Conservation (phyloP, 108 stramenopile genomes). For the Asterionellopsis glacialis region DNA sequence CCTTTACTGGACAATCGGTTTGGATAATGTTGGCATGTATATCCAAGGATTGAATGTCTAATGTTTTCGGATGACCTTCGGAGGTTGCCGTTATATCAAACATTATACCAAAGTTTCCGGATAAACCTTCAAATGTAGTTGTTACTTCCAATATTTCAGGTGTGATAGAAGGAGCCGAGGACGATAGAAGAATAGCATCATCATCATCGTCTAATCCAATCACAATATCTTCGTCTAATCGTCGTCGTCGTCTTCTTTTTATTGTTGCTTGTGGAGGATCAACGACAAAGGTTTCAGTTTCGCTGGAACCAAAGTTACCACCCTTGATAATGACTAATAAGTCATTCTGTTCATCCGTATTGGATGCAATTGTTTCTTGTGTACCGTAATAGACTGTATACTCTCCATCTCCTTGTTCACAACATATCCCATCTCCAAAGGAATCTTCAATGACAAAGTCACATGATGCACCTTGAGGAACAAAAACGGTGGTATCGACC, state of each 20-base stretch:
- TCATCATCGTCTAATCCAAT: too few species aligned
- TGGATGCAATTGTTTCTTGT: neutral
- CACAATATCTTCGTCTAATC: too few species aligned
- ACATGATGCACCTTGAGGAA: neutral
- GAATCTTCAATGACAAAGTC: slow-evolving; percentile 11
- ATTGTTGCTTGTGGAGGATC: too few species aligned
- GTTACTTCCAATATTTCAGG: too few species aligned
- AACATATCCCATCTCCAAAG: slow-evolving; percentile 36
- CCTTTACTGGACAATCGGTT: neutral
- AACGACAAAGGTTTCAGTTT: slow-evolving; percentile 6
- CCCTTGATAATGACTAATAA: slow-evolving; percentile 12
- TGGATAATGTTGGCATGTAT: neutral
- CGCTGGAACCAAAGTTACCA: slow-evolving; percentile 21
- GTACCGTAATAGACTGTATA: slow-evolving; percentile 23
- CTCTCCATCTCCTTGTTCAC: slow-evolving; percentile 25
- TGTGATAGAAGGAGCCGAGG: too few species aligned
- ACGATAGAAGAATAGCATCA: too few species aligned
- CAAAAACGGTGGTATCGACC: neutral
- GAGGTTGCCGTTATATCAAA: neutral
- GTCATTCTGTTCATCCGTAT: too few species aligned
- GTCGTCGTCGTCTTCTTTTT: too few species aligned
- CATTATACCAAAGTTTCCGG: neutral
- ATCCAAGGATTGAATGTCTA: neutral
- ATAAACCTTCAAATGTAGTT: neutral
- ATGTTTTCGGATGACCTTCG: too few species aligned